Evolutionary conservation across 805 yeast species (phyloP).

Genomic region (Metschnikowia similis): DNA sequence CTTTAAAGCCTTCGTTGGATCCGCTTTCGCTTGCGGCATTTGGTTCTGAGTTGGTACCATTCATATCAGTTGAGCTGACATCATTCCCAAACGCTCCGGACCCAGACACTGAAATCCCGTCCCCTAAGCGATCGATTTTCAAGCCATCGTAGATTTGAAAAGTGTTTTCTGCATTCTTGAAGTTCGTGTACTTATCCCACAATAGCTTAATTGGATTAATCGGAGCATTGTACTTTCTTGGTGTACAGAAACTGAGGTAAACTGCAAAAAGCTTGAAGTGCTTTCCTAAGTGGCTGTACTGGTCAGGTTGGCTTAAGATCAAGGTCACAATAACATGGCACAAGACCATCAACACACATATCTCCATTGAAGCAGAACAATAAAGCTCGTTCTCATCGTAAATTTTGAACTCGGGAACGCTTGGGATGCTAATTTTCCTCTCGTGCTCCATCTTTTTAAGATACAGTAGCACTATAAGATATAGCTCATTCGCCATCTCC

Average conservation of each 20-base stretch:
- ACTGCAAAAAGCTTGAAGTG: constrained; percentile 14
- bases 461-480: constrained; percentile 10
- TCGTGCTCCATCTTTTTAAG: constrained; percentile 9
- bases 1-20: constrained; percentile 1
- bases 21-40: background rate
- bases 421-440: background rate
- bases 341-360: constrained; percentile 14
- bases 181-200: constrained; percentile 6
- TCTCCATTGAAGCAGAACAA: constrained; percentile 14
- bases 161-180: constrained; percentile 6
- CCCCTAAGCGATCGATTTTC: background rate
- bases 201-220: constrained; percentile 13
- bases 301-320: constrained; percentile 16
- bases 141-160: constrained; percentile 1
- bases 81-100: background rate
- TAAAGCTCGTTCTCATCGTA: constrained; percentile 5
- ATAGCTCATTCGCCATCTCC: constrained; percentile 16
- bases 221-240: constrained; percentile 16
- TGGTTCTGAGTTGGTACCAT: background rate
- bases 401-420: background rate
- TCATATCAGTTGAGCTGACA: background rate
- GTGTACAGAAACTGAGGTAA: constrained; percentile 10
- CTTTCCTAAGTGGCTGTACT: constrained; percentile 15
- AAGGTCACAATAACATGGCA: constrained; percentile 13
- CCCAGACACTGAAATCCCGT: background rate